Evolutionary conservation across 2,329 filamentous ascomycete species (phyloP), one percentile per base, ranked within the genome.

Genomic region (Didymella glomerata): DNA sequence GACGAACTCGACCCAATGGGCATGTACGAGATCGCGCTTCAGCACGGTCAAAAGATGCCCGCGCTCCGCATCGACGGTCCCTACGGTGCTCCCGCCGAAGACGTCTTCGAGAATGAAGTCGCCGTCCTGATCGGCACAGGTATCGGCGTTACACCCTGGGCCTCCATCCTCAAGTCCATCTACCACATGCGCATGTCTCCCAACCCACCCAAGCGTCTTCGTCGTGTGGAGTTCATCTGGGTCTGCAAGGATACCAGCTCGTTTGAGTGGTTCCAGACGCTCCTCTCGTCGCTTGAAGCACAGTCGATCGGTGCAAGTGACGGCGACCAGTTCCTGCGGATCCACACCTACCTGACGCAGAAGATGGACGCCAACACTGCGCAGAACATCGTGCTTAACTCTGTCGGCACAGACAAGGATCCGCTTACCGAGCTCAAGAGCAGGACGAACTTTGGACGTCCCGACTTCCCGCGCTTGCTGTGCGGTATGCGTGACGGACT

Each of bases 151-250:
- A 95, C 91, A 8, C 91, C 91, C 1, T 95, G 91, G 91, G 91
- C 91, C 1, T 85, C 90, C 2, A 94, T 95, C 66, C 83, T 95
- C 66, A 99, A 99, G 82, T 97, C 97, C 77, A 98, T 99, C 79
- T 99, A 93, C 92, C 94, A 99, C 77, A 85, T 96, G 72, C 92
- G 95, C 63, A 90, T 95, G 65, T 87, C 89, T 16, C 93, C 94
- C 8, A 95, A 97, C 81, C 92, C 93, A 24, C 93, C 94, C 1
- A 88, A 87, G 48, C 91, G 94, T 73, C 88, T 99, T 46, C 91
- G 93, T 60, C 90, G 95, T 77, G 94, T 99, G 30, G 95, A 99
- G 78, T 99, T 99, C 79, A 96, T 99, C 82, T 99, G 95, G 95
- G 90, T 98, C 50, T 97, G 94, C 85, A 95, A 91, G 77, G 93